Base-by-base conservation (phyloP, 148 eudicot genomes). In the Rhododendron williamsianum region DNA sequence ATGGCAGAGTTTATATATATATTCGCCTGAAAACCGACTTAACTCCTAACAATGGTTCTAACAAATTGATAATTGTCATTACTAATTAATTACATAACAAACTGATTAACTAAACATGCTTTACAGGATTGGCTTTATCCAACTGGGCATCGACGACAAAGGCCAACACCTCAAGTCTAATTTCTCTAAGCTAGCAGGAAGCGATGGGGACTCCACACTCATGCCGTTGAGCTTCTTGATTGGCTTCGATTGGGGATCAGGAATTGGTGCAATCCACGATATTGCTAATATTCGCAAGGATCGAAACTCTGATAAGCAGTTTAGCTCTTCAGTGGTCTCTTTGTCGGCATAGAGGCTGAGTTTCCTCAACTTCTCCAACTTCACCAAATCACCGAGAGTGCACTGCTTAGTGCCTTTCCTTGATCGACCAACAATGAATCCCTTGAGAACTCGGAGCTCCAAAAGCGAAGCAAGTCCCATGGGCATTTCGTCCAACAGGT, bases 401-500 rank as follows among this genome's bases (percentile, higher is more conserved):
- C 77, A 73, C 45, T 35, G 77, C 67, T 21, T 23, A 35, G 1
- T 16, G 38, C 41, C 19, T 0, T 15, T 16, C 77, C 77, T 73
- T 35, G 77, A 6, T 3, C 23, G 0, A 16, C 3, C 1, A 16
- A 73, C 16, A 35, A 35, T 18, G 43, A 73, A 73, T 30, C 77
- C 77, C 77, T 73, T 73, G 8, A 73, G 77, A 36, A 73, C 77
- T 73, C 21, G 77, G 77, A 73, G 45, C 38, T 73, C 77, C 23
- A 3, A 15, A 16, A 73, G 77, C 0, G 0, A 13, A 6, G 77
- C 77, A 15, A 73, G 43, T 73, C 8, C 77, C n/a, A 5, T 2
- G 18, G 77, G 77, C 77, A 73, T 73, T 16, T 18, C 19, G 45
- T 73, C 45, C 18, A 73, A 7, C 10, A 35, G 41, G 21, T 35